Conservation (phyloP, 352 stramenopile species). For the Phytophthora foliorum region DNA sequence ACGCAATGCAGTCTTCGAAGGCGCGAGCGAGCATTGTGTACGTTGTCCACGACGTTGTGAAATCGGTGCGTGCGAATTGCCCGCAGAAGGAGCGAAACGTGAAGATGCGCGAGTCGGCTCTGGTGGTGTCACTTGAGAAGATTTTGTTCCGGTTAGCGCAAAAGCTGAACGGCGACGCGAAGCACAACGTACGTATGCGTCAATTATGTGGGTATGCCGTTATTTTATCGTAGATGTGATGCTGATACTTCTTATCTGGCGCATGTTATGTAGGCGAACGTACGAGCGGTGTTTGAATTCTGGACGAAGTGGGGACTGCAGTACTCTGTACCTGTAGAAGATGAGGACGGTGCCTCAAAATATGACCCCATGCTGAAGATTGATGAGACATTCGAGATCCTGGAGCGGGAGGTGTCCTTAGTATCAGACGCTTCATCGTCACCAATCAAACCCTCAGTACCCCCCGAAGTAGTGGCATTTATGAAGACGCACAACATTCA, state of each 20-base stretch:
- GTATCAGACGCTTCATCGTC: slow-evolving; percentile 76
- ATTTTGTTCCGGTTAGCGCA: slow-evolving; percentile 73
- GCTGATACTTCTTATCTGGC: background rate
- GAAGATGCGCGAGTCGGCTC: slow-evolving; percentile 75
- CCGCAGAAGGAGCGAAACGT: slow-evolving; percentile 79
- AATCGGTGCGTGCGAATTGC: slow-evolving; percentile 72
- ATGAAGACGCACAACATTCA: slow-evolving; percentile 86
- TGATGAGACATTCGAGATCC: slow-evolving; percentile 71
- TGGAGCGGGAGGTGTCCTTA: slow-evolving; percentile 63
- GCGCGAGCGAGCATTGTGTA: slow-evolving; percentile 83
- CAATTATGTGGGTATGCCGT: background rate
- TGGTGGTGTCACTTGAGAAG: slow-evolving; percentile 76
- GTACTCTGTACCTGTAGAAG: slow-evolving; percentile 56
- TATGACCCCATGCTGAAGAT: slow-evolving; percentile 60
- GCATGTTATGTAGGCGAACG: slow-evolving; percentile 54
- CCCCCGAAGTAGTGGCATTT: slow-evolving; percentile 74
- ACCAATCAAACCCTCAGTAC: slow-evolving; percentile 68
- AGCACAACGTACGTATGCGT: slow-evolving; percentile 69
- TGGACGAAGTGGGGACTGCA: slow-evolving; percentile 88
- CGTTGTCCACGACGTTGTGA: slow-evolving; percentile 87
- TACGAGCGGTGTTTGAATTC: slow-evolving; percentile 82
- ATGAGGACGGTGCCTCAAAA: slow-evolving; percentile 39
- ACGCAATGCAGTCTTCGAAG: slow-evolving; percentile 72
- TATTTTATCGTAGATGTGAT: background rate
- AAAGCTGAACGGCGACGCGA: slow-evolving; percentile 64